Conservation (phyloP, 768 basidiomycete species). For the Cantharellus anzutake region DNA sequence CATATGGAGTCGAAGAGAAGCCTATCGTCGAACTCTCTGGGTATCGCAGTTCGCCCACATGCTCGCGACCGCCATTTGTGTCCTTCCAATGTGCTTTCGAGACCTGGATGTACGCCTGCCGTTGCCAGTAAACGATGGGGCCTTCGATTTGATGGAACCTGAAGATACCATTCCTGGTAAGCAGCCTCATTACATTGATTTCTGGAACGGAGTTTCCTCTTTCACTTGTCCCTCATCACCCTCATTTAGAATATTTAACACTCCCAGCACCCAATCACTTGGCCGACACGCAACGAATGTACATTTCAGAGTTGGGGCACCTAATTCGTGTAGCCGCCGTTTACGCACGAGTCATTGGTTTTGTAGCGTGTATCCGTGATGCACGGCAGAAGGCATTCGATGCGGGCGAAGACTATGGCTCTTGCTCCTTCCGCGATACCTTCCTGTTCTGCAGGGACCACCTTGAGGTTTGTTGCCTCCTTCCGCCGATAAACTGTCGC, state of each 20-base stretch:
- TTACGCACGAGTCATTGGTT: slow-evolving; percentile 37
- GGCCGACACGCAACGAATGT: slow-evolving; percentile 29
- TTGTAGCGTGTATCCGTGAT: background rate
- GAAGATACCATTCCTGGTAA: slow-evolving; percentile 1
- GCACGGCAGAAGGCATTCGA: background rate
- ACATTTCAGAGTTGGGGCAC: slow-evolving; percentile 53
- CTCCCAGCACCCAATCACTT: background rate
- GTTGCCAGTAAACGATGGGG: slow-evolving; percentile 65
- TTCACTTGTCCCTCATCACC: background rate
- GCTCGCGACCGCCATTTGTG: slow-evolving; percentile 22
- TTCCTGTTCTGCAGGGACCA: background rate
- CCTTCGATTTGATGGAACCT: slow-evolving; percentile 38
- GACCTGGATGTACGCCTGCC: slow-evolving; percentile 24
- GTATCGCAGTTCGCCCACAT: slow-evolving; percentile 44
- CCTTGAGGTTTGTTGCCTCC: background rate
- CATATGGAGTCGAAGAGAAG: slow-evolving; percentile 20
- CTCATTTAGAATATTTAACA: slow-evolving; percentile 42
- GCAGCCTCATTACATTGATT: background rate
- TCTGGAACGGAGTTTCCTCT: background rate
- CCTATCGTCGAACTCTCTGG: slow-evolving; percentile 69
- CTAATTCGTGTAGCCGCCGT: slow-evolving; percentile 50
- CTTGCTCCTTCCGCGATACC: background rate
- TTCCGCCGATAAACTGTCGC: background rate
- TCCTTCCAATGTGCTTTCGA: slow-evolving; percentile 8
- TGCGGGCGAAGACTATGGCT: background rate